Conservation (phyloP, 176 grass and related monocot species). For the Rhynchospora pubera region DNA sequence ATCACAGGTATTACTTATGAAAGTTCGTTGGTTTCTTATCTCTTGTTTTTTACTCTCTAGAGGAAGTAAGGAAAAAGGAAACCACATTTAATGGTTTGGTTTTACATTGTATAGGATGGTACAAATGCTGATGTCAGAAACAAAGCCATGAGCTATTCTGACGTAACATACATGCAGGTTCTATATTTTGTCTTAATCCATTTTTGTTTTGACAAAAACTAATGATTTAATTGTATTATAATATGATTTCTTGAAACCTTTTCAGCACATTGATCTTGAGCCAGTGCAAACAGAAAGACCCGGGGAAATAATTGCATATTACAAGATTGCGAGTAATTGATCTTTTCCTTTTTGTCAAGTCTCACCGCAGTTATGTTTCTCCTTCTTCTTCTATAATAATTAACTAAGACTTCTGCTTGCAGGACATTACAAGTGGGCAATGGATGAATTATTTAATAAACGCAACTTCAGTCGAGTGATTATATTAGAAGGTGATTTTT, state of each 20-base stretch:
- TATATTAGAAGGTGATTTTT: slow-evolving; percentile 81
- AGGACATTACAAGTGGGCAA: slow-evolving; percentile 98
- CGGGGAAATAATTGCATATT: slow-evolving; percentile 84
- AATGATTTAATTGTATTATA: slow-evolving; percentile 6
- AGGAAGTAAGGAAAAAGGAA: slow-evolving; percentile 5
- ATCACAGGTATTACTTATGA: slow-evolving; percentile 56
- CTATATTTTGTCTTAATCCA: background rate
- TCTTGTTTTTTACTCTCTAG: slow-evolving; percentile 16
- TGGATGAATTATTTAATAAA: slow-evolving; percentile 80
- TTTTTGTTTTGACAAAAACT: slow-evolving; percentile 9
- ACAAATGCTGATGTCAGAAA: slow-evolving; percentile 85
- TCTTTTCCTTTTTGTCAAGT: slow-evolving; percentile 13
- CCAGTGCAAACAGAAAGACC: slow-evolving; percentile 84
- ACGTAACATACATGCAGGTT: slow-evolving; percentile 93
- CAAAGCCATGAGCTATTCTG: slow-evolving; percentile 83
- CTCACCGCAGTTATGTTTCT: background rate
- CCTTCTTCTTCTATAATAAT: slow-evolving; percentile 16
- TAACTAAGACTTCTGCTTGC: slow-evolving; percentile 33
- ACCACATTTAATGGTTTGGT: slow-evolving; percentile 9
- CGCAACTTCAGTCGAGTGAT: slow-evolving; percentile 82
- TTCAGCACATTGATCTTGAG: slow-evolving; percentile 86
- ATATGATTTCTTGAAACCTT: slow-evolving; percentile 25
- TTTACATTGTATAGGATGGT: slow-evolving; percentile 68
- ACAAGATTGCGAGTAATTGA: slow-evolving; percentile 96
- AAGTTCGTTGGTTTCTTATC: slow-evolving; percentile 18